These are phyloP conservation scores for Mycena vulgaris DNA, from an alignment of 768 basidiomycete genomes.

Conservation along the genomic window DNA sequence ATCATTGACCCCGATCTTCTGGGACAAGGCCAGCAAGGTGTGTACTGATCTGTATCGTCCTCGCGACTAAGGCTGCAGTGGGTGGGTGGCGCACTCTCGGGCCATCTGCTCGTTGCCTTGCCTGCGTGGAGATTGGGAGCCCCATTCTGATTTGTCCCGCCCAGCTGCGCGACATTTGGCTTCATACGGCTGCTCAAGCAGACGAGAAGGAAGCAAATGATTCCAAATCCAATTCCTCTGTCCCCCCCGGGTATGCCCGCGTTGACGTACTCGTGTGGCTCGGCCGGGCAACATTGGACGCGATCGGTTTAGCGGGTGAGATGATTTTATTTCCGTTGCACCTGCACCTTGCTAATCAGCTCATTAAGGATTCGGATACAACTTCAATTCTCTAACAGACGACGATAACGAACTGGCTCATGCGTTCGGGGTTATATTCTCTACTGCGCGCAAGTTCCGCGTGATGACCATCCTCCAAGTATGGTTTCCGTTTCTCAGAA, in stretches of 20 bases:
- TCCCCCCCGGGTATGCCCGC: conserved; percentile 36
- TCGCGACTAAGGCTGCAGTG: conserved; percentile 14
- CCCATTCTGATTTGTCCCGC: conserved; percentile 20
- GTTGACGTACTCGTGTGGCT: conserved; percentile 72
- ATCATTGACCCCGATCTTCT: conserved; percentile 70
- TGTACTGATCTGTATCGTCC: conserved; percentile 31
- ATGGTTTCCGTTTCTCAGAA: conserved; percentile 71
- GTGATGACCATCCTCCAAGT: conserved; percentile 67
- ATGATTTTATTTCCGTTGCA: neutral
- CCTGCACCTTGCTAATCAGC: neutral
- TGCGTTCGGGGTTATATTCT: conserved; percentile 70
- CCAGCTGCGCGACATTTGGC: conserved; percentile 65
- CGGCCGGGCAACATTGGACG: conserved; percentile 73
- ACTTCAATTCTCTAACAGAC: conserved; percentile 67
- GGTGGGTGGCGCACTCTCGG: conserved; percentile 4
- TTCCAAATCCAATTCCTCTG: conserved; percentile 25
- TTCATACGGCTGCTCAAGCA: conserved; percentile 39
- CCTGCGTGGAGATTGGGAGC: neutral
- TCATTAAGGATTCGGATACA: conserved; percentile 69
- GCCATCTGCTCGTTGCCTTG: conserved; percentile 27
- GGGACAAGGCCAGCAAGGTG: conserved; percentile 69
- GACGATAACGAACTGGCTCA: conserved; percentile 67
- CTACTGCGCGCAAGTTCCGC: conserved; percentile 66
- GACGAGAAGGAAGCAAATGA: conserved; percentile 31
- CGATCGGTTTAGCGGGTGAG: conserved; percentile 76